Evolutionary conservation across 495 filamentous ascomycete species (phyloP), one percentile per base, ranked within the genome.

Genomic region (Aspergillus coremiiformis): DNA sequence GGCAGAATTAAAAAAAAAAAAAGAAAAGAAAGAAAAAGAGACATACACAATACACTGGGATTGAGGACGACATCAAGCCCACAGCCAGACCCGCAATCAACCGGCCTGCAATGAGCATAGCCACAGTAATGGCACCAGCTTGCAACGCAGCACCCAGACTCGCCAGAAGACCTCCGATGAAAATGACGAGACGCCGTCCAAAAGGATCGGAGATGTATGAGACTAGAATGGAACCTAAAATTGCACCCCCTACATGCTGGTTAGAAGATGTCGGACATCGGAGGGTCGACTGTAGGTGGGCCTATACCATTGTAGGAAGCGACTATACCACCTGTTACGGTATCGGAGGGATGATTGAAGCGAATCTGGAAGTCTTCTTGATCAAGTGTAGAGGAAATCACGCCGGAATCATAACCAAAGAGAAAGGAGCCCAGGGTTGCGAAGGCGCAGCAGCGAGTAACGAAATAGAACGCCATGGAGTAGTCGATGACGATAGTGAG

Each of bases 361-460:
- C 67, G 68, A 5, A 43, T 49, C 26, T 70, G 32, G 49, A 79
- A 79, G 0, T 68, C 65, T 41, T 61, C 55, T 37, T 77, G 65
- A 14, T 66, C 71, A 20, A 80, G 66, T 69, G 55, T 78, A 58
- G 53, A 79, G 63, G 59, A 80, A 73, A 64, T 79, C 56, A 82
- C 75, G 49, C 79, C 78, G 0, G 63, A 58, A 48, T 72, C 68
- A 54, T 72, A 80, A 24, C 79, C 81, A 57, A 69, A 82, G n/a
- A 81, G 65, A 46, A 82, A 75, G 11, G 77, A 80, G 4, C 78
- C 79, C 44, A 83, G 65, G n/a, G 76, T 79, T 48, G 77, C 79
- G 56, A 82, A 83, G 14, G 75, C 66, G 61, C 78, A 70, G 54
- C 58, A 70, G 22, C 65, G 47, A 12, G 69, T 66, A 49, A 77